phyloP scores from a whole-genome alignment of 805 yeast genomes.

The Clavispora vitiphila region DNA sequence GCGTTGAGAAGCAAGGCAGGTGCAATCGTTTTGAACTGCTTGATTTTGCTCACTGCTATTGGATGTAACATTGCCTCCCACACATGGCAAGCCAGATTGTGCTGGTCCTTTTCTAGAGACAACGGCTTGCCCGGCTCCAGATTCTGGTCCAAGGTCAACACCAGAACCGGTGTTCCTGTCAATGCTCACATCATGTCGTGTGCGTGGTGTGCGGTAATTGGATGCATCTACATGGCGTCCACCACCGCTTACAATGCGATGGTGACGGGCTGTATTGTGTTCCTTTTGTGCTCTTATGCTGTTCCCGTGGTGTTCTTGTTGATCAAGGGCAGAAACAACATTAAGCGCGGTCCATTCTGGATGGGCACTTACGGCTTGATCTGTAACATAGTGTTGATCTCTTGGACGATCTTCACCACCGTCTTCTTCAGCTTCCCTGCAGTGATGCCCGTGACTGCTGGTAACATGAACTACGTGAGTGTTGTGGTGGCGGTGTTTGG shows the following conservation, averaged over 20 bases:
- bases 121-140: conserved; percentile 54
- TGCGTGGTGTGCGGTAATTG: conserved; percentile 47
- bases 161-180: conserved; percentile 49
- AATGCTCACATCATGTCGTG: conserved; percentile 55
- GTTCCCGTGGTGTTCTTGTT: conserved; percentile 50
- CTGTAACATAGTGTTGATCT: conserved; percentile 45
- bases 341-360: conserved; percentile 66
- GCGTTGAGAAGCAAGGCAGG: conserved; percentile 50
- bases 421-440: conserved; percentile 65
- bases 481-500: conserved; percentile 50
- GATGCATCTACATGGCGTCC: conserved; percentile 62
- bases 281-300: conserved; percentile 52
- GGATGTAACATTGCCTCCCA: conserved; percentile 58
- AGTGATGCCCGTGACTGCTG: conserved; percentile 53
- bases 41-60: conserved; percentile 49
- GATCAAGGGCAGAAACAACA: conserved; percentile 45
- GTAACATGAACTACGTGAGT: conserved; percentile 63
- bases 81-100: conserved; percentile 64
- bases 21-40: conserved; percentile 46
- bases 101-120: conserved; percentile 68
- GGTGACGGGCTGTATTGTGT: conserved; percentile 56
- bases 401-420: conserved; percentile 56
- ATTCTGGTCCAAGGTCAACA: conserved; percentile 45
- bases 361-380: conserved; percentile 49
- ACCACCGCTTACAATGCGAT: conserved; percentile 64